Evolutionary conservation across 2,329 filamentous ascomycete species (phyloP).

Genomic region (Cladophialophora bantiana): DNA sequence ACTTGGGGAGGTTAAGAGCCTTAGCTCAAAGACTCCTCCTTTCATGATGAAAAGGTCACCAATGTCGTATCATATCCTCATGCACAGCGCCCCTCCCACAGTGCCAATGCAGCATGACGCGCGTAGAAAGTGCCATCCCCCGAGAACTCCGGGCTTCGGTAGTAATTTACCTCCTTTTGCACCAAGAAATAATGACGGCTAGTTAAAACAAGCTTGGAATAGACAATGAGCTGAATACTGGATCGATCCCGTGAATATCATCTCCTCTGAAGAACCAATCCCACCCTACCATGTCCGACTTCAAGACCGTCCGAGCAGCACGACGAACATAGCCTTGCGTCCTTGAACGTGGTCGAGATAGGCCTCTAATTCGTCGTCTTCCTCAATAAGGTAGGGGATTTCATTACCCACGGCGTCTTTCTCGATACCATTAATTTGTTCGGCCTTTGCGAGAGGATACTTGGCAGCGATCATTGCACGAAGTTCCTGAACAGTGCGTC

Average conservation of each 20-base stretch:
- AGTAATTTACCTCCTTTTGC: neutral
- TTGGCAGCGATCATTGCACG: slow-evolving; percentile 67
- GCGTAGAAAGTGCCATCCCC: neutral
- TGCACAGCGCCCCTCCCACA: neutral
- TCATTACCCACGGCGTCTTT: slow-evolving; percentile 63
- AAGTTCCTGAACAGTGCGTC: slow-evolving; percentile 67
- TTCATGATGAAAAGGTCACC: neutral
- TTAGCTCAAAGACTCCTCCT: neutral
- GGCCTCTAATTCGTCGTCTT: slow-evolving; percentile 73
- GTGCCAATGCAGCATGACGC: neutral
- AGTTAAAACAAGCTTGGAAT: neutral
- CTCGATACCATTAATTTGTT: slow-evolving; percentile 71
- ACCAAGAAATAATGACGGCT: neutral
- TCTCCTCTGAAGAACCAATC: neutral
- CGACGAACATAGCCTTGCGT: slow-evolving; percentile 61
- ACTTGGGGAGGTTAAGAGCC: neutral
- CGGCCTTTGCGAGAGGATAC: slow-evolving; percentile 65
- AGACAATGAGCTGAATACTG: neutral
- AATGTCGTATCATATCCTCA: neutral
- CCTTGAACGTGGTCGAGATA: slow-evolving; percentile 71
- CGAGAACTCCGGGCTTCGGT: neutral
- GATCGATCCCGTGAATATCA: neutral
- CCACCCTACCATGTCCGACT: neutral
- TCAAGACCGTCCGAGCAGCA: slow-evolving; percentile 45
- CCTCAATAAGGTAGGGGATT: slow-evolving; percentile 69